Evolutionary conservation across 2,329 filamentous ascomycete species (phyloP), one percentile per base, ranked within the genome.

Genomic region (Diaporthe australafricana): DNA sequence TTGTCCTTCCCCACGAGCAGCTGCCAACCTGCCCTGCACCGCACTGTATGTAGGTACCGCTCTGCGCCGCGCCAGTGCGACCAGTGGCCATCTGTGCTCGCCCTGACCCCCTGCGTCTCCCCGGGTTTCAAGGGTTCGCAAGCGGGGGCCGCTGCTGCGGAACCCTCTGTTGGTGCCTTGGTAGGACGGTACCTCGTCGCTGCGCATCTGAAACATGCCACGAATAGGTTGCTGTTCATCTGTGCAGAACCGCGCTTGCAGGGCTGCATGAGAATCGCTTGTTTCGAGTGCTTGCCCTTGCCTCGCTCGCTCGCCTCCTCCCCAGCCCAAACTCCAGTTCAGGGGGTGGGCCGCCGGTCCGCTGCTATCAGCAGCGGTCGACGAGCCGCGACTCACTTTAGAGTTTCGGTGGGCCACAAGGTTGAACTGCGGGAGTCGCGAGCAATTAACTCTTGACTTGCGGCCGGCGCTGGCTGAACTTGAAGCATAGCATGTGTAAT

Each of bases 271-370:
- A 70, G 56, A 30, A 25, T 70, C 68, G 68, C 68, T 66, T 40
- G 68, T 70, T 70, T 70, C 68, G 52, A 65, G 56, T 65, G 60
- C 60, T 50, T 38, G 60, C 60, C 60, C 60, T 65, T 65, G 60
- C 60, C 45, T 65, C 42, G 40, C 52, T 35, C 57, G 27, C 57
- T 63, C 27, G 2, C 50, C 50, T 42, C 32, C 55, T 60, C 38
- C 22, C 52, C n/a, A 57, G 52, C 40, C 52, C 55, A 57, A 35
- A n/a, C n/a, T 35, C 14, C 14, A 27, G 57, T 40, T 35, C 42
- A 48, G n/a, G 57, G 42, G 30, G 20, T 50, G 47, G 42, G 60
- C 60, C 45, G 60, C 45, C 60, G 45, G 60, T 25, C 60, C 60
- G 60, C 27, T 30, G 45, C 38, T 5, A 25, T 8, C 8, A 12